Base-by-base conservation (phyloP, 225 moss, liverwort and hornwort species). In the Sphagnum tenellum region DNA sequence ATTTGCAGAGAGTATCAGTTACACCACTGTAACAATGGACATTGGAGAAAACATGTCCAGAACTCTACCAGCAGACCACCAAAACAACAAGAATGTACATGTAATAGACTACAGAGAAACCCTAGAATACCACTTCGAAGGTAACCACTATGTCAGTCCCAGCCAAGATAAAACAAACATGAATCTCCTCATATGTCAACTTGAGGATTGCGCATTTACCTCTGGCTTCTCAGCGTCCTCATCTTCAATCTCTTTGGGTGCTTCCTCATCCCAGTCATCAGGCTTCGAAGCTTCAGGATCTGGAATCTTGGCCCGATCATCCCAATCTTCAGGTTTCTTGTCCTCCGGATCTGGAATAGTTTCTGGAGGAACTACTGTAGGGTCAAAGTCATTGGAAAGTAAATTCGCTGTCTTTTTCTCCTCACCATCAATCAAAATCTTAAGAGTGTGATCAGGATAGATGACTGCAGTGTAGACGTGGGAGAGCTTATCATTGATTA, bases 221-320 rank as follows among this genome's bases (percentile, higher is more conserved):
- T 90, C 89, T 0, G 92, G 95, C 69, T 92, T 92, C 73, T 67
- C 84, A 0, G 89, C 86, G 44, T 90, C 92, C 5, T 56, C 59
- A 56, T 96, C 95, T 48, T 87, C 85, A 14, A 96, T 69, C 74
- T 96, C 89, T 64, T 77, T 75, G 1, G 83, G 88, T 10, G 92
- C 95, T 62, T 80, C 75, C 62, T 96, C 95, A 47, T 96, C 95
- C 95, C 95, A 96, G 59, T 96, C 95, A 61, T 92, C 89, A 46
- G 95, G 92, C 72, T 89, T 96, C 2, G 77, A 73, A 0, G 95
- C 89, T 7, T 86, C 84, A 1, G 92, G 83, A 64, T 96, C 95
- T 1, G 86, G 60, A 59, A 96, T 88, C 70, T 92, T 96, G 0
- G 88, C 88, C 57, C 88, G 81, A 44, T 92, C 92, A 45, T 96